A percentile compares a stretch with the other conserved stretches of the same genome.
These are phyloP conservation scores for Chytriomyces sp. DNA, from an alignment of 192 early-diverging fungal genomes.

Conservation along the genomic window DNA sequence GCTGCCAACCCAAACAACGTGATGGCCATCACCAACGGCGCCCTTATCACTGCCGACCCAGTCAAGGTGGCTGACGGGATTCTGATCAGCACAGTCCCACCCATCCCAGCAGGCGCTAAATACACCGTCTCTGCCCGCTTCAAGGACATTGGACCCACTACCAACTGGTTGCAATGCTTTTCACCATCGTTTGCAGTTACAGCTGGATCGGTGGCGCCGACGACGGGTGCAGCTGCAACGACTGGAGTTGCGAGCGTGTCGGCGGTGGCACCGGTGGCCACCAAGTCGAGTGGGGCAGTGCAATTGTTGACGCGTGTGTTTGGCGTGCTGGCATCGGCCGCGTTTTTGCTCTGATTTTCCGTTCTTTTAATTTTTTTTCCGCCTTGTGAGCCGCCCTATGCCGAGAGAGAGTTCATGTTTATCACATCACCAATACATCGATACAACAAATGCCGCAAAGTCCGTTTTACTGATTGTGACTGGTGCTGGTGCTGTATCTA, in stretches of 20 bases:
- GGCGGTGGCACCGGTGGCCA: no score
- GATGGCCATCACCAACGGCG: background rate
- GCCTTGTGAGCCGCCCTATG: no score
- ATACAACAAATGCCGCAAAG: no score
- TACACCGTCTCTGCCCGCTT: background rate
- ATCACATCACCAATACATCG: no score
- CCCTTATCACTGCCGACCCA: background rate
- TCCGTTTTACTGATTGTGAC: no score
- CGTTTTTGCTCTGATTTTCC: no score
- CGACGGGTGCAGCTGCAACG: background rate
- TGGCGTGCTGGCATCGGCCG: no score
- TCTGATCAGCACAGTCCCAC: background rate
- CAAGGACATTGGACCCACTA: background rate
- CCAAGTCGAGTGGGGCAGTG: no score
- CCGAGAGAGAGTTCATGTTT: no score
- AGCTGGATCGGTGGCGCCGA: background rate
- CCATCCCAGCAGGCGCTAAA: background rate
- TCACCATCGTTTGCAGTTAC: background rate
- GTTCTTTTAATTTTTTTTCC: no score
- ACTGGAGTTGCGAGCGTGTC: background rate
- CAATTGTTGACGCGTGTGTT: no score
- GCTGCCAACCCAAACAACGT: constrained; percentile 7
- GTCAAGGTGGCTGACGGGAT: background rate
- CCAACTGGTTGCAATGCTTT: background rate
- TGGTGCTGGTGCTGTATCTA: no score